A percentile compares a stretch with the other conserved stretches of the same genome.
These are phyloP conservation scores for Firmiana major DNA, from an alignment of 345 rosid species.

Conservation along the genomic window DNA sequence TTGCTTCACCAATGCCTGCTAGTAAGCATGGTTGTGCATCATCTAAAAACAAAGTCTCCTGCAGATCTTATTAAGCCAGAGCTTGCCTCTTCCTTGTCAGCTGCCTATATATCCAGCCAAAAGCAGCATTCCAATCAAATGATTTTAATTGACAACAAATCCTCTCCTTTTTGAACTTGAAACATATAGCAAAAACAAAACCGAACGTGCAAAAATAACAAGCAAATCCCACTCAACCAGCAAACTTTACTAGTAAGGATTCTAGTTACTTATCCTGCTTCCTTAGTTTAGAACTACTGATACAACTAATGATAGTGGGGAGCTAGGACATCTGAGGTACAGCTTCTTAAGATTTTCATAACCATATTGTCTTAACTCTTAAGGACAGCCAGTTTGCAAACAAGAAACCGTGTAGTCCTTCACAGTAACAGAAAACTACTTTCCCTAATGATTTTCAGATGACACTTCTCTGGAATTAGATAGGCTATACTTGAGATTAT, in stretches of 20 bases:
- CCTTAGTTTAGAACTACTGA: background rate
- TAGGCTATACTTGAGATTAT: too few species aligned
- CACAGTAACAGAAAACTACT: too few species aligned
- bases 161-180: background rate
- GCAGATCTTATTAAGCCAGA: conserved; percentile 60
- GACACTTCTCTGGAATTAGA: background rate
- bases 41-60: conserved; percentile 52
- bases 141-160: background rate
- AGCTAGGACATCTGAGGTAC: background rate
- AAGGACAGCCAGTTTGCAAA: background rate
- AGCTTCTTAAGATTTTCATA: background rate
- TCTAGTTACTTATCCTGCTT: background rate
- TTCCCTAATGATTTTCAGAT: too few species aligned
- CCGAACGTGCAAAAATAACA: too few species aligned
- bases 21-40: conserved; percentile 50
- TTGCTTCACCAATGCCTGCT: conserved; percentile 34
- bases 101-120: conserved; percentile 38
- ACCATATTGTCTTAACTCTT: background rate
- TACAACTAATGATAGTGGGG: background rate
- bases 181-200: background rate
- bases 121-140: conserved; percentile 4
- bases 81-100: conserved; percentile 47
- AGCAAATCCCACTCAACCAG: background rate
- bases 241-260: background rate
- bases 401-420: background rate